A percentile compares a stretch with the other conserved stretches of the same genome.
Evolutionary conservation across 1,139 yeast genomes (phyloP).

Genomic region (Candida sanyaensis): DNA sequence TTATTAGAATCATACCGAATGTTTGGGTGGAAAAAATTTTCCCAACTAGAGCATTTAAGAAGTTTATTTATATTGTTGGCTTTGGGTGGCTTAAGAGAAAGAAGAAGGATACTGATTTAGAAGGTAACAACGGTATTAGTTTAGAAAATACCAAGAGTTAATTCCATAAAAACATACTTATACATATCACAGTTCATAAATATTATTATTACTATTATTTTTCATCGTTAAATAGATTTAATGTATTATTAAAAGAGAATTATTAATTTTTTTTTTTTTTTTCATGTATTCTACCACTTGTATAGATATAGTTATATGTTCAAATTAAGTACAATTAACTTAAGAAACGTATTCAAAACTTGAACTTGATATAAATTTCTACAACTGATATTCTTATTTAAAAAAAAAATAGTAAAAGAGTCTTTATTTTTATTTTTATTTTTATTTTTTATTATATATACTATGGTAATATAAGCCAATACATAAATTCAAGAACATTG

Average conservation of each 20-base stretch:
- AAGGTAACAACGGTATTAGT: conserved; percentile 3
- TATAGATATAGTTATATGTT: no score
- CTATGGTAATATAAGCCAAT: no score
- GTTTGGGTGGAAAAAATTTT: conserved; percentile 66
- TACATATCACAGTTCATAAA: background rate
- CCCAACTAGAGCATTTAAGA: conserved; percentile 62
- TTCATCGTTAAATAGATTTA: background rate
- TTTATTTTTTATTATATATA: no score
- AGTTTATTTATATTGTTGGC: conserved; percentile 47
- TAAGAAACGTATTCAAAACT: no score
- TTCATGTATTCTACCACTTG: no score
- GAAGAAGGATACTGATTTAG: conserved; percentile 18
- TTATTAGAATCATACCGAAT: conserved; percentile 84
- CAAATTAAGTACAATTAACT: no score
- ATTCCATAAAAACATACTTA: no score
- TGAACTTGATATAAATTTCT: no score
- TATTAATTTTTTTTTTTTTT: background rate
- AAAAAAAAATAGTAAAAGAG: no score
- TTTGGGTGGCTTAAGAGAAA: conserved; percentile 44
- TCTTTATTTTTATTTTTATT: no score
- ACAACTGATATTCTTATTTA: no score
- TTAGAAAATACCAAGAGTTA: background rate
- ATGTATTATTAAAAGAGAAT: background rate
- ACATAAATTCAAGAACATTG: no score
- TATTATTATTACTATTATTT: background rate